phyloP scores from a whole-genome alignment of 2,329 filamentous ascomycete genomes.

The Arachnomyces sp. region DNA sequence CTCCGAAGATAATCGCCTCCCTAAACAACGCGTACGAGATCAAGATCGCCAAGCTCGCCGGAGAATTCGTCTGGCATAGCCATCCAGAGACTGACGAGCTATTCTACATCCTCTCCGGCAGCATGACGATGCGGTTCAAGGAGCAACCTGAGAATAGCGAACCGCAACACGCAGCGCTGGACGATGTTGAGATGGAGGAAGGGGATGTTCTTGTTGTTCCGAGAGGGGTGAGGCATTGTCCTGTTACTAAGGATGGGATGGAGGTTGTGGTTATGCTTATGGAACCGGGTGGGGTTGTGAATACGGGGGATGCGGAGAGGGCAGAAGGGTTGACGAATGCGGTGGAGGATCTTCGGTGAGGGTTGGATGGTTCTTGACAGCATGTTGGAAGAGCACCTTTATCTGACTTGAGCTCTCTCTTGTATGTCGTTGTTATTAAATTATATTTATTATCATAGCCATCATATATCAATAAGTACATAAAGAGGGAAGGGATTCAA shows the following conservation, averaged over 20 bases:
- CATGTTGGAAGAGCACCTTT: neutral
- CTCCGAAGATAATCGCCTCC: neutral
- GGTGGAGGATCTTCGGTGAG: conserved; percentile 1
- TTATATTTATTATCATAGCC: too few relatives aligned
- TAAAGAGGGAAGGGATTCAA: too few relatives aligned
- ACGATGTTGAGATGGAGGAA: too few relatives aligned
- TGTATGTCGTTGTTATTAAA: too few relatives aligned
- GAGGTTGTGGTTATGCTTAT: conserved; percentile 34
- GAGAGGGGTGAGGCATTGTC: conserved; percentile 29
- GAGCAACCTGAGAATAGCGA: conserved; percentile 15
- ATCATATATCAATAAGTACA: too few relatives aligned
- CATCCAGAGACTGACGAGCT: conserved; percentile 37
- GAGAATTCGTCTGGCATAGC: conserved; percentile 35
- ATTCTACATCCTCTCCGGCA: conserved; percentile 34
- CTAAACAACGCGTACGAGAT: conserved; percentile 1
- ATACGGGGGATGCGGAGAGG: conserved; percentile 6
- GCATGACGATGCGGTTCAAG: conserved; percentile 28
- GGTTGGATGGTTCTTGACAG: too few relatives aligned
- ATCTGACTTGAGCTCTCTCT: too few relatives aligned
- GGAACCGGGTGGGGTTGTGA: conserved; percentile 18
- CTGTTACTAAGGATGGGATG: conserved; percentile 19
- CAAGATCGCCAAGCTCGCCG: conserved; percentile 31
- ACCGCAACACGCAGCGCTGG: neutral
- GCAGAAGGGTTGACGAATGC: neutral
- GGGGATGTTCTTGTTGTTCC: too few relatives aligned